These are phyloP conservation scores for Phoma sp. DNA, from an alignment of 2,329 filamentous ascomycete species.

Conservation along the genomic window DNA sequence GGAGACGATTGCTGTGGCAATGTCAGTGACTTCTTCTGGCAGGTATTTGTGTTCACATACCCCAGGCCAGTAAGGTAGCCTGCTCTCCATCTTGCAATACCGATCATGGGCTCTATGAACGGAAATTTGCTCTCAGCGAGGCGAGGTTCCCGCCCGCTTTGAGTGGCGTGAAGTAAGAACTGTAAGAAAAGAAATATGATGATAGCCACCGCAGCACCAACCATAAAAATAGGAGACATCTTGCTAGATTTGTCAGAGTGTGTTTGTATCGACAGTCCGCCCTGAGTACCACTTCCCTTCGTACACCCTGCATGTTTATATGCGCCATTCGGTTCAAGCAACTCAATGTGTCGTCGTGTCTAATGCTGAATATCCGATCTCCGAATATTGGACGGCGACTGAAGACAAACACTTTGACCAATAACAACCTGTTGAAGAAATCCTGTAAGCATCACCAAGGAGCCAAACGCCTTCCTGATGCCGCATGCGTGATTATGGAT, in stretches of 20 bases:
- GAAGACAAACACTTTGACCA: neutral
- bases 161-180: neutral
- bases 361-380: neutral
- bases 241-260: neutral
- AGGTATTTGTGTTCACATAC: neutral
- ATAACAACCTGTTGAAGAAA: neutral
- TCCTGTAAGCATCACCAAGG: neutral
- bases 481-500: constrained; percentile 13
- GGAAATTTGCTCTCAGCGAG: constrained; percentile 1
- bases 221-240: constrained; percentile 1
- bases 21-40: neutral
- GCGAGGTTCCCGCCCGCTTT: constrained; percentile 2
- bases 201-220: neutral
- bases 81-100: constrained; percentile 4
- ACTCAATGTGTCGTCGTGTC: neutral
- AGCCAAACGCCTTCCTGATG: neutral
- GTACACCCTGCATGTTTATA: constrained; percentile 1
- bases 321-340: neutral
- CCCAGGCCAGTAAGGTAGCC: neutral
- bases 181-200: constrained; percentile 1
- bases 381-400: constrained; percentile 11
- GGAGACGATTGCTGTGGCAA: constrained; percentile 17
- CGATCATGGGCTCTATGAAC: constrained; percentile 1
- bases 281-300: neutral
- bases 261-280: neutral